Evolutionary conservation across 2,329 filamentous ascomycete species (phyloP).

Genomic region (Epichloe elymi): DNA sequence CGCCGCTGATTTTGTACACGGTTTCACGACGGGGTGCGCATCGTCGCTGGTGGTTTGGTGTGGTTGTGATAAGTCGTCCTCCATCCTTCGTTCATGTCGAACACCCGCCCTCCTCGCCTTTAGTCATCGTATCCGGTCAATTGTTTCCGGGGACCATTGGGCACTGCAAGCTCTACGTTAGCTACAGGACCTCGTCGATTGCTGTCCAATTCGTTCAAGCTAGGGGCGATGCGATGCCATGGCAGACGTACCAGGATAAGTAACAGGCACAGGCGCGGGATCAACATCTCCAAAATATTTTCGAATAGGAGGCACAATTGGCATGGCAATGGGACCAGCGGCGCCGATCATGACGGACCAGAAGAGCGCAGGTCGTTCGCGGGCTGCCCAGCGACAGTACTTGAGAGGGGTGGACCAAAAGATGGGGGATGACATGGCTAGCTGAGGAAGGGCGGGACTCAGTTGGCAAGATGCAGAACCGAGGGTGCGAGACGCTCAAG

Average conservation of each 20-base stretch:
- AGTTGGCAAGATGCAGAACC: not conserved
- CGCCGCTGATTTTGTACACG: conserved; percentile 7
- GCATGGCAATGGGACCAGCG: conserved; percentile 56
- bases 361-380: conserved; percentile 84
- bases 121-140: conserved; percentile 47
- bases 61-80: not conserved
- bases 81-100: not conserved
- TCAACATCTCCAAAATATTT: conserved; percentile 59
- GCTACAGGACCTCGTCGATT: not conserved
- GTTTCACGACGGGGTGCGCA: not conserved
- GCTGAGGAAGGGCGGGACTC: not conserved
- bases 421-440: conserved; percentile 51
- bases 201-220: not conserved
- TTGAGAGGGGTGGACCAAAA: conserved; percentile 73
- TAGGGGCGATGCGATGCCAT: not conserved
- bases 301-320: conserved; percentile 63
- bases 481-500: not conserved
- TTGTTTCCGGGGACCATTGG: conserved; percentile 43
- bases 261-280: conserved; percentile 63
- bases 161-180: conserved; percentile 29
- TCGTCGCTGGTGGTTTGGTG: not conserved
- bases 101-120: conserved; percentile 17
- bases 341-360: conserved; percentile 67
- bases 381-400: conserved; percentile 78
- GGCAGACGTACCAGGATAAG: conserved; percentile 75